Base-by-base conservation (phyloP, 306 rosid species). In the Begonia loranthoides region DNA sequence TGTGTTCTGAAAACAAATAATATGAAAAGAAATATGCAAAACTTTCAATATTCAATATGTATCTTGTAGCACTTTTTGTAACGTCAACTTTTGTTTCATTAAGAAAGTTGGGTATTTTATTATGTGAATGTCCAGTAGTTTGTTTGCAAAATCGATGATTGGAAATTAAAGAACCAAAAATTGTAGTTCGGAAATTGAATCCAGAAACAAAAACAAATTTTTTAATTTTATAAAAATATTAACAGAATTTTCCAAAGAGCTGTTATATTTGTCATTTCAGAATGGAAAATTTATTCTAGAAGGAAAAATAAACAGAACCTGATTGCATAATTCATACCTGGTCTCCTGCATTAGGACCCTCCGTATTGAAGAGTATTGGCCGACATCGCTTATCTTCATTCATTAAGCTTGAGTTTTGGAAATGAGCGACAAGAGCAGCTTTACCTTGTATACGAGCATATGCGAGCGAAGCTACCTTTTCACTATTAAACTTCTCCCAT, bases 381-480 rank as follows among this genome's bases (percentile, higher is more conserved):
- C 78, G 70, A 52, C 78, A 72, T 67, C 78, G 78, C 67, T 72
- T 72, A 43, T 72, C 78, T 57, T 72, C 78, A 59, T 72, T 72
- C 78, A 72, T 72, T 64, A 72, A 64, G 67, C 78, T 72, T 24
- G 78, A 72, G 15, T 72, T 72, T 58, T 72, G 78, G 57, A 72
- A 72, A 63, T 72, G 78, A 44, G 73, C 70, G 24, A 72, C 55
- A 55, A 72, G 73, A 50, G 78, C 73, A 54, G 70, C 17, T 55
- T 72, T 72, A 12, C 78, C 78, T 54, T 72, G 78, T 58, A 72
- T 72, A 10, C 78, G 78, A 46, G 67, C 78, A 63, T 72, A 72
- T 19, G 78, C 78, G 17, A 72, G 62, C 55, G 73, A 72, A 45
- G 78, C 78, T 59, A 72, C 78, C 63, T 72, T 72, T 67, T 72